Conservation (phyloP, 768 basidiomycete genomes). For the Tulasnella sp. region DNA sequence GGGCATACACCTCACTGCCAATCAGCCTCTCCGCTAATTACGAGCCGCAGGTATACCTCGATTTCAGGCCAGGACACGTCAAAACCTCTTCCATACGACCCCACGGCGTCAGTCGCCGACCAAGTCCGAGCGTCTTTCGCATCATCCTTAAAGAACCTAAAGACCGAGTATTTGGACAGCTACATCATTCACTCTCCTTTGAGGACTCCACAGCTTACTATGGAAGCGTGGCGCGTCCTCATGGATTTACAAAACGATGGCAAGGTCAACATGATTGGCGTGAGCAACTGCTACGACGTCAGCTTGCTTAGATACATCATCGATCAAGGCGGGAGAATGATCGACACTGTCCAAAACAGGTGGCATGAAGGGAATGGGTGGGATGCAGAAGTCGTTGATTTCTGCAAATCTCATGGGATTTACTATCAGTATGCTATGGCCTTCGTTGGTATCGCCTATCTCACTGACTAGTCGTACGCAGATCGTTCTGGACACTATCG, state of each 20-base stretch:
- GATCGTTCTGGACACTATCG: constrained; percentile 79
- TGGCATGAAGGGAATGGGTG: constrained; percentile 76
- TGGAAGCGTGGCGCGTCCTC: constrained; percentile 58
- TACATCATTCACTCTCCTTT: constrained; percentile 71
- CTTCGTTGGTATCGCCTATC: neutral
- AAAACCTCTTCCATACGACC: constrained; percentile 65
- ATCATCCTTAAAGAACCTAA: constrained; percentile 54
- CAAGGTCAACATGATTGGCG: constrained; percentile 47
- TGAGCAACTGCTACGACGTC: constrained; percentile 68
- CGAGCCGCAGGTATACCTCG: constrained; percentile 52
- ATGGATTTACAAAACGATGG: constrained; percentile 52
- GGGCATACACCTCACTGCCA: neutral
- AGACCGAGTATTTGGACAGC: constrained; percentile 62
- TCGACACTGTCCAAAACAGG: constrained; percentile 70
- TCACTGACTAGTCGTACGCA: constrained; percentile 23
- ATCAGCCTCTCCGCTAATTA: neutral
- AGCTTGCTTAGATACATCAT: constrained; percentile 40
- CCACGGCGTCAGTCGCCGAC: constrained; percentile 35
- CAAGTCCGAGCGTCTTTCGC: constrained; percentile 54
- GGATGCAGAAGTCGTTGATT: constrained; percentile 51
- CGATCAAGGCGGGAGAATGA: constrained; percentile 35
- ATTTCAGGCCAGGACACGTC: constrained; percentile 56
- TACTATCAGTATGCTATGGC: constrained; percentile 50
- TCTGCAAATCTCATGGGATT: constrained; percentile 50
- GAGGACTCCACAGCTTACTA: constrained; percentile 41